A percentile compares a stretch with the other conserved stretches of the same genome.
phyloP scores from a whole-genome alignment of 768 basidiomycete genomes.

The Myochromella boudieri region DNA sequence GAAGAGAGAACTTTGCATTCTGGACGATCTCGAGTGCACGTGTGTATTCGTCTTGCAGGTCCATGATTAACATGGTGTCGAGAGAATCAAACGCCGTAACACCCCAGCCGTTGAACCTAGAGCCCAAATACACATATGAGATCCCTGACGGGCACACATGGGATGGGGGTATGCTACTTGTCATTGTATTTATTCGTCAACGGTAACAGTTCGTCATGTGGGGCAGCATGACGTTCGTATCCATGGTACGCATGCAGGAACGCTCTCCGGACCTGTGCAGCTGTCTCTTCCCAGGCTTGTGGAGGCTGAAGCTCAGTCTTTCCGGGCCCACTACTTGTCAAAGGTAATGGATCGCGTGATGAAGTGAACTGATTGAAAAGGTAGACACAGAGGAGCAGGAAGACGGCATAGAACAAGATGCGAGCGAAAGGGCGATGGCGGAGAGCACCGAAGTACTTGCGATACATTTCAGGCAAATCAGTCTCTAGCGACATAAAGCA shows the following conservation, averaged over 20 bases:
- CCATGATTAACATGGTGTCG: slow-evolving; percentile 86
- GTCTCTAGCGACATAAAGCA: slow-evolving; percentile 9
- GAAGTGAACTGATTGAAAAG: slow-evolving; percentile 22
- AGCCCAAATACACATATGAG: neutral
- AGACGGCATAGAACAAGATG: slow-evolving; percentile 26
- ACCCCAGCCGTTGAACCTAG: slow-evolving; percentile 81
- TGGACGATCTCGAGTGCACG: slow-evolving; percentile 58
- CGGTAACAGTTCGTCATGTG: slow-evolving; percentile 64
- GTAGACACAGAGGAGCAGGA: slow-evolving; percentile 28
- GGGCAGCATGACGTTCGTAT: slow-evolving; percentile 60
- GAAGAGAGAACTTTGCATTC: slow-evolving; percentile 47
- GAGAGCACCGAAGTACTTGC: slow-evolving; percentile 6
- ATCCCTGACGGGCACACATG: neutral
- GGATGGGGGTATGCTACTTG: slow-evolving; percentile 37
- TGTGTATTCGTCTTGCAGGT: slow-evolving; percentile 65
- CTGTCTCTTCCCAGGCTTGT: slow-evolving; percentile 49
- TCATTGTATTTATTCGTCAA: slow-evolving; percentile 44
- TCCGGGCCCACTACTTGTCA: neutral
- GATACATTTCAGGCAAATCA: slow-evolving; percentile 14
- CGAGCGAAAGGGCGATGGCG: slow-evolving; percentile 28
- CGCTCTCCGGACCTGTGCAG: slow-evolving; percentile 56
- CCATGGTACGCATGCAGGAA: slow-evolving; percentile 69
- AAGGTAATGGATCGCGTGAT: slow-evolving; percentile 10
- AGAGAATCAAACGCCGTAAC: slow-evolving; percentile 78
- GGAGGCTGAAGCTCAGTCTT: slow-evolving; percentile 22